phyloP scores from a whole-genome alignment of 257 asterid species.

The Striga asiatica region DNA sequence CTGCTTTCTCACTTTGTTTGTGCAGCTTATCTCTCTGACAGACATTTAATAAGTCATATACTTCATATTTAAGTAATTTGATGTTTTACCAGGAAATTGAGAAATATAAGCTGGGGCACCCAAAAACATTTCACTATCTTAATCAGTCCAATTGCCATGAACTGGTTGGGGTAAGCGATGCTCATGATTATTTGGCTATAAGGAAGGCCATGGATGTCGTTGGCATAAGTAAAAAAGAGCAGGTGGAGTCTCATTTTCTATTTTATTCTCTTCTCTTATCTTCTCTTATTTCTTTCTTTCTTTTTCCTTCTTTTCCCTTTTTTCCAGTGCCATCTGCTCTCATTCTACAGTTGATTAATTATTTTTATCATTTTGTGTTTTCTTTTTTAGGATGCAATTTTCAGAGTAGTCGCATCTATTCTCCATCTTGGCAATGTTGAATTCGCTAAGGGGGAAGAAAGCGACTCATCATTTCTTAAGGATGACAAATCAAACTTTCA shows the following conservation, averaged over 20 bases:
- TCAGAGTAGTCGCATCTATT: conserved; percentile 78
- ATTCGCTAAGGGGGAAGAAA: conserved; percentile 61
- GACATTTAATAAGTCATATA: background rate
- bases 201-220: conserved; percentile 93
- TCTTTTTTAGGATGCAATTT: conserved; percentile 94
- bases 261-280: too few species aligned
- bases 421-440: conserved; percentile 84
- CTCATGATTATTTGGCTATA: conserved; percentile 73
- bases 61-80: conserved; percentile 18
- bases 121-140: conserved; percentile 69
- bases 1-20: conserved; percentile 13
- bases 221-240: conserved; percentile 73
- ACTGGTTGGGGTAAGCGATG: conserved; percentile 63
- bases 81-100: conserved; percentile 53
- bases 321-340: conserved; percentile 10
- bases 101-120: conserved; percentile 68
- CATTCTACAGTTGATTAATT: conserved; percentile 2
- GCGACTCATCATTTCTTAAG: conserved; percentile 67
- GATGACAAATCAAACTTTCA: conserved; percentile 75
- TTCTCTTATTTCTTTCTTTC: too few species aligned
- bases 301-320: too few species aligned
- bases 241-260: conserved; percentile 35
- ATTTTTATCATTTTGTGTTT: background rate
- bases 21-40: conserved; percentile 13
- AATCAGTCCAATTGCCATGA: conserved; percentile 76